Percentiles rank a stretch among this genome's conserved stretches.
Conservation (phyloP, 1,284 basidiomycete species). For the Marasmius tenuissimus region DNA sequence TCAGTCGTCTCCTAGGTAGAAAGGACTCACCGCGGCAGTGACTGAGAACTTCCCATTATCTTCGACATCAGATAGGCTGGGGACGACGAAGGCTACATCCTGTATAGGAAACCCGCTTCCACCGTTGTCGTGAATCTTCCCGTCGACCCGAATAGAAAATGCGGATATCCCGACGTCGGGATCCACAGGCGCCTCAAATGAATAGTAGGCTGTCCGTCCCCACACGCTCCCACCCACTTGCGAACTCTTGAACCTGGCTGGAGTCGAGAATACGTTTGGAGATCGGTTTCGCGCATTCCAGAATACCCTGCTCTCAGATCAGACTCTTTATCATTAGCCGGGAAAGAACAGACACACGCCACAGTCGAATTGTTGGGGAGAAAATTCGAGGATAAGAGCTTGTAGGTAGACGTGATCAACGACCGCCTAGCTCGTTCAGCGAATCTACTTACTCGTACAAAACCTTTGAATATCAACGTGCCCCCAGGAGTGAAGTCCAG, state of each 20-base stretch:
- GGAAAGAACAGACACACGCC: background rate
- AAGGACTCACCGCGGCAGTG: background rate
- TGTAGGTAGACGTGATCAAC: background rate
- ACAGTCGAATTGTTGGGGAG: background rate
- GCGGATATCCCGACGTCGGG: background rate
- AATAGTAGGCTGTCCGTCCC: background rate
- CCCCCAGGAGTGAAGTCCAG: conserved; percentile 1
- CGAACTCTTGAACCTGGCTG: background rate
- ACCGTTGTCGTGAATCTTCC: background rate
- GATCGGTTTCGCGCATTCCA: background rate
- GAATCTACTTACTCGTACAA: conserved; percentile 2
- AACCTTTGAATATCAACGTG: conserved; percentile 7
- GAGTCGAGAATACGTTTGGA: background rate
- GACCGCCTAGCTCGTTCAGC: background rate
- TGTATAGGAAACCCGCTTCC: background rate
- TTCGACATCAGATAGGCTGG: background rate
- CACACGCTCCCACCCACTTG: background rate
- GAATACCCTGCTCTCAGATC: background rate
- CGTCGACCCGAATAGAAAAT: background rate
- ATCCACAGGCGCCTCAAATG: background rate
- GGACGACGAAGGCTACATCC: background rate
- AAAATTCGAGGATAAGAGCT: background rate
- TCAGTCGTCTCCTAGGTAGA: background rate
- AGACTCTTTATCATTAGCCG: background rate
- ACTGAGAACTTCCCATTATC: background rate